Conservation (phyloP, 1,284 basidiomycete genomes). For the Coniophora puteana region DNA sequence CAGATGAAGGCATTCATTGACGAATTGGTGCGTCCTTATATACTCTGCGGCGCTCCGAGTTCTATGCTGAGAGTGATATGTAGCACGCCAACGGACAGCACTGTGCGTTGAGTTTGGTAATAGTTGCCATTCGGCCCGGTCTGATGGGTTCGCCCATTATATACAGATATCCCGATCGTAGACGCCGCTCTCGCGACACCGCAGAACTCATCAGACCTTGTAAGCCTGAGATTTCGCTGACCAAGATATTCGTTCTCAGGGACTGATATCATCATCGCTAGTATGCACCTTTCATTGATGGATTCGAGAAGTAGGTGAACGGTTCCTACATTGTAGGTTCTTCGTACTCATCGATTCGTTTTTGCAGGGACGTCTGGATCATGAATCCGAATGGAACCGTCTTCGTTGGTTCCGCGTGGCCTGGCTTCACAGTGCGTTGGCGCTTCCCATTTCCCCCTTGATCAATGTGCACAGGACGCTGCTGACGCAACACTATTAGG, state of each 20-base stretch:
- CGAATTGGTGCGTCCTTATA: slow-evolving; percentile 51
- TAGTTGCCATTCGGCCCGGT: background rate
- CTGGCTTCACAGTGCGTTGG: slow-evolving; percentile 42
- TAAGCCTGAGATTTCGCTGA: slow-evolving; percentile 30
- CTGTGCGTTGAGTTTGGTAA: too few species aligned
- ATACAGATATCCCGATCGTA: slow-evolving; percentile 46
- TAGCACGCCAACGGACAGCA: slow-evolving; percentile 39
- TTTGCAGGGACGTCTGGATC: slow-evolving; percentile 53
- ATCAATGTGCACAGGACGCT: slow-evolving; percentile 36
- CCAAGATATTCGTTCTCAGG: slow-evolving; percentile 24
- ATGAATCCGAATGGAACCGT: slow-evolving; percentile 64
- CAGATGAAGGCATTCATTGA: slow-evolving; percentile 61
- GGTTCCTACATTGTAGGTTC: slow-evolving; percentile 23
- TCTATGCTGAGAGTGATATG: background rate
- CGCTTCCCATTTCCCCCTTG: slow-evolving; percentile 20
- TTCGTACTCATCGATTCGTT: background rate
- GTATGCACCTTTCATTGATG: slow-evolving; percentile 45
- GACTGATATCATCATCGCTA: slow-evolving; percentile 21
- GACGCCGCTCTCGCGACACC: slow-evolving; percentile 33
- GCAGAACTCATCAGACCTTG: slow-evolving; percentile 38
- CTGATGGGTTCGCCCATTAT: slow-evolving; percentile 1
- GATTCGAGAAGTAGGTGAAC: slow-evolving; percentile 41
- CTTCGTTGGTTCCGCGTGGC: slow-evolving; percentile 68
- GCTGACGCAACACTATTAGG: slow-evolving; percentile 39
- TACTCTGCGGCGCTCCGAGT: slow-evolving; percentile 44